These are phyloP conservation scores for Phalaenopsis hybrid DNA, from an alignment of 116 monocot genomes.

Conservation along the genomic window DNA sequence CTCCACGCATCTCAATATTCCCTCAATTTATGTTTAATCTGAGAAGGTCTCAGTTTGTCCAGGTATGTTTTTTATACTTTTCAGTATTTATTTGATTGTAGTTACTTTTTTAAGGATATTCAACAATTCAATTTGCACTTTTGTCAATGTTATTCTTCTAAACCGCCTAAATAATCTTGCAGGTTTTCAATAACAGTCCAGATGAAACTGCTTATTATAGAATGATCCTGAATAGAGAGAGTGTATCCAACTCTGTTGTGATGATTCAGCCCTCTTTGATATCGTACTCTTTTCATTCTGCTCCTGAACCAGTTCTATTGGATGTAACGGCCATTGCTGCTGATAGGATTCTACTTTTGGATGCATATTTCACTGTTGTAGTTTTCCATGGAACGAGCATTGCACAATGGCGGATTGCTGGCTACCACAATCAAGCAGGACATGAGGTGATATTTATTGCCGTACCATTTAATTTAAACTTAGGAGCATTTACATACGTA, in stretches of 20 bases:
- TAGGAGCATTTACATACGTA: too few relatives aligned
- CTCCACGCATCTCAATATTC: constrained; percentile 85
- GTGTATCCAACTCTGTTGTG: constrained; percentile 67
- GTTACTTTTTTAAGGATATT: background rate
- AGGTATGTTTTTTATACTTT: constrained; percentile 33
- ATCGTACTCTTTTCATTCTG: constrained; percentile 68
- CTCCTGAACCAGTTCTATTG: constrained; percentile 65
- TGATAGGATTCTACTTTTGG: constrained; percentile 82
- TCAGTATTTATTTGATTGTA: background rate
- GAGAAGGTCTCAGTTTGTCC: constrained; percentile 94
- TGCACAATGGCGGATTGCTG: constrained; percentile 90
- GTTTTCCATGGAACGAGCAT: constrained; percentile 86
- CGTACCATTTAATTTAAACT: background rate
- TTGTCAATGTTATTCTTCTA: background rate
- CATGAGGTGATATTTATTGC: constrained; percentile 46
- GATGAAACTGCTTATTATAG: constrained; percentile 91
- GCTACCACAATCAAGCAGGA: constrained; percentile 78
- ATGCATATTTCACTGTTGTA: constrained; percentile 89
- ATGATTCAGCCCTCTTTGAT: constrained; percentile 86
- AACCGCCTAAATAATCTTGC: constrained; percentile 13
- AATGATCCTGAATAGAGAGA: constrained; percentile 71
- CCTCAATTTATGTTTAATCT: constrained; percentile 93
- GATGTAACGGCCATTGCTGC: constrained; percentile 86
- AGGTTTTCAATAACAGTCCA: constrained; percentile 90
- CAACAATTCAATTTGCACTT: background rate